Conservation (phyloP, 805 yeast species). For the Yarrowia divulgata region DNA sequence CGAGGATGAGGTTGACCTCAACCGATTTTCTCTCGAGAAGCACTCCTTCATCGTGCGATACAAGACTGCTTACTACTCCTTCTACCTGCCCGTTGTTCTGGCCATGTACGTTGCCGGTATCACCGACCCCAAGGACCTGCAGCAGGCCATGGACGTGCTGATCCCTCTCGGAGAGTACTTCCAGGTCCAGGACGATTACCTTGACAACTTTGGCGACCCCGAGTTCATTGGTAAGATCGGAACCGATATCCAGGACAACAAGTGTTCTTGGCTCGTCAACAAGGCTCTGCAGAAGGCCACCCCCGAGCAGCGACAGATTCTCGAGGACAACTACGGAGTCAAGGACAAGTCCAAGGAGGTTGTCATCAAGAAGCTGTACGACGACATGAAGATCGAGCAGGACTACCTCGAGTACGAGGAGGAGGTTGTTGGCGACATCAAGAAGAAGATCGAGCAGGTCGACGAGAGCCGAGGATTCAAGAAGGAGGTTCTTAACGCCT, state of each 20-base stretch:
- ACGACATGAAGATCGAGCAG: conserved; percentile 72
- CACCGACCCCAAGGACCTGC: conserved; percentile 71
- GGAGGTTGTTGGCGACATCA: conserved; percentile 67
- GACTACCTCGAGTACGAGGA: conserved; percentile 87
- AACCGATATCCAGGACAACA: conserved; percentile 97
- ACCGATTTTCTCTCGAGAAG: conserved; percentile 83
- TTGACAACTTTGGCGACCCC: conserved; percentile 97
- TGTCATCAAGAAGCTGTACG: conserved; percentile 73
- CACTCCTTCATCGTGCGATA: conserved; percentile 94
- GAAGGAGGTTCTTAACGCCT: conserved; percentile 79
- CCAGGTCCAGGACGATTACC: conserved; percentile 97
- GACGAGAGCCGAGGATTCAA: conserved; percentile 96
- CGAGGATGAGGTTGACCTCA: conserved; percentile 88
- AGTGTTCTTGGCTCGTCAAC: conserved; percentile 97
- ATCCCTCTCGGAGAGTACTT: conserved; percentile 97
- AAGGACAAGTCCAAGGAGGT: conserved; percentile 75
- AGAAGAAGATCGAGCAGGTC: conserved; percentile 65
- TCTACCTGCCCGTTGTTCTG: conserved; percentile 95
- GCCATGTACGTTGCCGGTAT: conserved; percentile 94
- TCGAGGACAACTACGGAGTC: conserved; percentile 90
- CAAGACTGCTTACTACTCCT: conserved; percentile 97
- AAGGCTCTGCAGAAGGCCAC: conserved; percentile 82
- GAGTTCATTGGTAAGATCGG: conserved; percentile 98
- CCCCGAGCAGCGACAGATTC: conserved; percentile 78
- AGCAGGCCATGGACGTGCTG: conserved; percentile 86